These are phyloP conservation scores for Aspergillus sparsus DNA, from an alignment of 495 filamentous ascomycete genomes.

Conservation along the genomic window DNA sequence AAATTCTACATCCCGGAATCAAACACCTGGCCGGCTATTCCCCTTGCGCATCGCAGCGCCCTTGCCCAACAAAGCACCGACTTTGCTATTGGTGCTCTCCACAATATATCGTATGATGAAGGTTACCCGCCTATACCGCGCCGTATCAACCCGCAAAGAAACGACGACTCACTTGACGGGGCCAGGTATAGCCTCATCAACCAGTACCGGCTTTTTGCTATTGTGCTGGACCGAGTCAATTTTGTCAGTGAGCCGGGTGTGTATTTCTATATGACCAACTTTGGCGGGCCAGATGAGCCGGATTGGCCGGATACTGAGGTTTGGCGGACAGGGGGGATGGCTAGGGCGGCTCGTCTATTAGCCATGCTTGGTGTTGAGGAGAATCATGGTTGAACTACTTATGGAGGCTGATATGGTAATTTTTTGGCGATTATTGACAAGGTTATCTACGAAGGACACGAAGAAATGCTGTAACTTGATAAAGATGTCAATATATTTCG, in stretches of 20 bases:
- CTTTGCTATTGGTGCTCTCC: slow-evolving; percentile 19
- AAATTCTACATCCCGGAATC: slow-evolving; percentile 22
- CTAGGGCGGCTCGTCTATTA: background rate
- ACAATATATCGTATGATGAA: slow-evolving; percentile 9
- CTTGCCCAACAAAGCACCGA: slow-evolving; percentile 11
- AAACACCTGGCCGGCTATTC: slow-evolving; percentile 21
- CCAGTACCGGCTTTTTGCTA: slow-evolving; percentile 17
- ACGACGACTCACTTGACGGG: background rate
- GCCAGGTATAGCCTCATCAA: background rate
- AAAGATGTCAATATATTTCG: too few species aligned
- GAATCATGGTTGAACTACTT: background rate
- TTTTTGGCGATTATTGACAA: too few species aligned
- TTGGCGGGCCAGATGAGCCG: slow-evolving; percentile 1
- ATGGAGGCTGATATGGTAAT: too few species aligned
- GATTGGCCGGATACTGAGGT: slow-evolving; percentile 13
- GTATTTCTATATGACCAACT: slow-evolving; percentile 22
- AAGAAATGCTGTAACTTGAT: too few species aligned
- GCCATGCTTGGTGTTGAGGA: background rate
- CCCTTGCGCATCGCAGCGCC: slow-evolving; percentile 15
- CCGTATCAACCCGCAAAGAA: slow-evolving; percentile 11
- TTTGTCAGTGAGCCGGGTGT: slow-evolving; percentile 24
- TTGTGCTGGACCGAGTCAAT: slow-evolving; percentile 19
- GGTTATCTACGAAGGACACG: too few species aligned
- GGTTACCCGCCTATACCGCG: background rate
- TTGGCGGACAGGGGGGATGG: slow-evolving; percentile 14